Percentiles rank a stretch among this genome's conserved stretches.
Evolutionary conservation across 495 filamentous ascomycete genomes (phyloP).

Genomic region (Podospora pseudoanserina): DNA sequence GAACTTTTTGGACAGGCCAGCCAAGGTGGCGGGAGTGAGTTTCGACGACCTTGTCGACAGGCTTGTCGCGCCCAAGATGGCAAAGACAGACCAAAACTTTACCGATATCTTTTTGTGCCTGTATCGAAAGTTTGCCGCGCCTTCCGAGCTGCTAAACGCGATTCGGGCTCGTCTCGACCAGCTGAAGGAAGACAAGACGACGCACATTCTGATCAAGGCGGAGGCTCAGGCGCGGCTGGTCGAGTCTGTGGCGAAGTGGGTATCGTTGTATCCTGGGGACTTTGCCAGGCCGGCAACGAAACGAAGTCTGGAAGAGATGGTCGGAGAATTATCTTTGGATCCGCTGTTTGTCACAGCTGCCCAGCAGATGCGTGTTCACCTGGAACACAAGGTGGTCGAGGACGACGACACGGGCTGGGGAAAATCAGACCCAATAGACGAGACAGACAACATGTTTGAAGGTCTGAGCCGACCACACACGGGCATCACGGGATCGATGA

Average conservation of each 20-base stretch:
- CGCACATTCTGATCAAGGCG: constrained; percentile 63
- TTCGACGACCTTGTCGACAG: constrained; percentile 91
- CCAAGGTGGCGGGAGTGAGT: constrained; percentile 58
- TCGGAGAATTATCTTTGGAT: constrained; percentile 61
- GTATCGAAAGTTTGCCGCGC: constrained; percentile 92
- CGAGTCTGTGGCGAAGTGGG: constrained; percentile 82
- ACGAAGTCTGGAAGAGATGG: constrained; percentile 65
- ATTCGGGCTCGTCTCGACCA: constrained; percentile 72
- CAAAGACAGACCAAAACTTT: constrained; percentile 83
- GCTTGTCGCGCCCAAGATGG: constrained; percentile 73
- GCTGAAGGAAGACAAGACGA: constrained; percentile 57
- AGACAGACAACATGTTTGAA: constrained; percentile 36
- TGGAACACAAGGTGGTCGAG: constrained; percentile 61
- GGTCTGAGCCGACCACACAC: constrained; percentile 20
- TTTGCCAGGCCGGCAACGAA: constrained; percentile 79
- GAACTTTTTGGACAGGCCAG: constrained; percentile 42
- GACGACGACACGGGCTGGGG: constrained; percentile 83
- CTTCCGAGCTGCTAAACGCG: constrained; percentile 66
- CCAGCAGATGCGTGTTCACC: constrained; percentile 69
- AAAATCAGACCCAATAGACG: constrained; percentile 57
- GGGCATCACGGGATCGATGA: constrained; percentile 42
- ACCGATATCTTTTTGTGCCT: constrained; percentile 80
- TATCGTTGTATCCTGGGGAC: constrained; percentile 85
- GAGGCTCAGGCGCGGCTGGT: constrained; percentile 79
- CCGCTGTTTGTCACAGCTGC: constrained; percentile 77